Conservation (phyloP, 805 yeast genomes). For the Wickerhamomyces xylosicus region DNA sequence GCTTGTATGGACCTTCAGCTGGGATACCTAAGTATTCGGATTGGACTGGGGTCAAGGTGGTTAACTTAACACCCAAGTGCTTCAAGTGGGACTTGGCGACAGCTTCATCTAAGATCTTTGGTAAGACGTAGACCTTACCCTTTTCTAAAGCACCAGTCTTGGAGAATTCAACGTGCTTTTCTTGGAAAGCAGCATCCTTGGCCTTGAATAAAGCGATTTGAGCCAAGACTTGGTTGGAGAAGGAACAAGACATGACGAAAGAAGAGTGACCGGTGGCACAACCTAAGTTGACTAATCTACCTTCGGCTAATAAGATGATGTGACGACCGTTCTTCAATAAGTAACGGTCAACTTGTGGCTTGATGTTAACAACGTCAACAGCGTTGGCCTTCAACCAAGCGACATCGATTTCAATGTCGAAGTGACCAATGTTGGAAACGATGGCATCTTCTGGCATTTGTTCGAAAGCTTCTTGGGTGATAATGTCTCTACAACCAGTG, state of each 20-base stretch:
- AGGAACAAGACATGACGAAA: slow-evolving; percentile 98
- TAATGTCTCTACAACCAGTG: slow-evolving; percentile 98
- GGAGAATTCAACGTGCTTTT: slow-evolving; percentile 78
- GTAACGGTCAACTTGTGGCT: slow-evolving; percentile 99
- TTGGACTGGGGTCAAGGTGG: slow-evolving; percentile 69
- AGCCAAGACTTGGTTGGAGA: slow-evolving; percentile 98
- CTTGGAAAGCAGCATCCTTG: slow-evolving; percentile 68
- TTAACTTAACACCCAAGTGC: slow-evolving; percentile 86
- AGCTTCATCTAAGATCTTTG: slow-evolving; percentile 97
- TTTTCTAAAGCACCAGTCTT: slow-evolving; percentile 84
- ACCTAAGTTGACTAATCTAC: slow-evolving; percentile 98
- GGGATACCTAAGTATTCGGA: slow-evolving; percentile 92
- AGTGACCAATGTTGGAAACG: slow-evolving; percentile 99
- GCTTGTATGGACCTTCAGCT: slow-evolving; percentile 92
- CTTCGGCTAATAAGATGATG: slow-evolving; percentile 93
- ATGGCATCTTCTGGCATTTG: slow-evolving; percentile 98
- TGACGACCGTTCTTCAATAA: slow-evolving; percentile 84
- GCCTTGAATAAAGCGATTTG: slow-evolving; percentile 96
- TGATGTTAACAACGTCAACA: slow-evolving; percentile 87
- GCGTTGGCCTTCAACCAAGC: slow-evolving; percentile 98
- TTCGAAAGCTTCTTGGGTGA: slow-evolving; percentile 78
- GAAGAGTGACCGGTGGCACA: slow-evolving; percentile 99
- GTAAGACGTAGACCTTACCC: slow-evolving; percentile 85
- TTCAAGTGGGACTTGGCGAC: slow-evolving; percentile 95
- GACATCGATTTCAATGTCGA: slow-evolving; percentile 97